A percentile compares a stretch with the other conserved stretches of the same genome.
These are phyloP conservation scores for Cerrena zonata DNA, from an alignment of 1,284 basidiomycete species.

Conservation along the genomic window DNA sequence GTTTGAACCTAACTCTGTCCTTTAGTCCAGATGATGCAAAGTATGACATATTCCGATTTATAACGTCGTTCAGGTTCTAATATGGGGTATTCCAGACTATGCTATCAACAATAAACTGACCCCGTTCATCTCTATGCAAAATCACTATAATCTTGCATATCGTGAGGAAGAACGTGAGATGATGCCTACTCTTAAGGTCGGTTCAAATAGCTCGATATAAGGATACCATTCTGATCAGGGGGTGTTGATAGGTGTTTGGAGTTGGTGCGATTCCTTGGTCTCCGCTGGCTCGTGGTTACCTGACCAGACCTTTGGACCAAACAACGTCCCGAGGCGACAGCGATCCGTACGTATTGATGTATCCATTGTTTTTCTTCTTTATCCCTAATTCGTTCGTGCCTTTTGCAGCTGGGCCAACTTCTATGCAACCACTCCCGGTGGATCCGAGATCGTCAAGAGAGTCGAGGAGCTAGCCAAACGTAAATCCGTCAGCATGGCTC, in stretches of 20 bases:
- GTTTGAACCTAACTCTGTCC: neutral
- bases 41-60: slow-evolving; percentile 16
- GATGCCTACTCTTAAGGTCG: slow-evolving; percentile 36
- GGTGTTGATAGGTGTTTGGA: slow-evolving; percentile 15
- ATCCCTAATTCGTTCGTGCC: too few relatives aligned
- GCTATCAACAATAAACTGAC: slow-evolving; percentile 36
- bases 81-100: slow-evolving; percentile 20
- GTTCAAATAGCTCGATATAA: too few relatives aligned
- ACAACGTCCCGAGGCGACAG: slow-evolving; percentile 15
- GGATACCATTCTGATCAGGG: neutral
- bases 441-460: slow-evolving; percentile 15
- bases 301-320: slow-evolving; percentile 22
- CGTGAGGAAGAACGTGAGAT: slow-evolving; percentile 49
- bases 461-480: slow-evolving; percentile 35
- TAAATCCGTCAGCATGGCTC: slow-evolving; percentile 32
- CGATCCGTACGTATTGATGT: slow-evolving; percentile 7
- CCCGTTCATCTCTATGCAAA: slow-evolving; percentile 53
- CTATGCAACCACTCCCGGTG: neutral
- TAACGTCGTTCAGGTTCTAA: neutral
- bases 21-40: slow-evolving; percentile 45
- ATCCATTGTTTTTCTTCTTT: too few relatives aligned
- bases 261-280: slow-evolving; percentile 34
- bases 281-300: slow-evolving; percentile 29
- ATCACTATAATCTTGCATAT: slow-evolving; percentile 38
- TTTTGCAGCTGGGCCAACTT: slow-evolving; percentile 6